These are phyloP conservation scores for Comarum palustre DNA, from an alignment of 306 rosid genomes.

Conservation along the genomic window DNA sequence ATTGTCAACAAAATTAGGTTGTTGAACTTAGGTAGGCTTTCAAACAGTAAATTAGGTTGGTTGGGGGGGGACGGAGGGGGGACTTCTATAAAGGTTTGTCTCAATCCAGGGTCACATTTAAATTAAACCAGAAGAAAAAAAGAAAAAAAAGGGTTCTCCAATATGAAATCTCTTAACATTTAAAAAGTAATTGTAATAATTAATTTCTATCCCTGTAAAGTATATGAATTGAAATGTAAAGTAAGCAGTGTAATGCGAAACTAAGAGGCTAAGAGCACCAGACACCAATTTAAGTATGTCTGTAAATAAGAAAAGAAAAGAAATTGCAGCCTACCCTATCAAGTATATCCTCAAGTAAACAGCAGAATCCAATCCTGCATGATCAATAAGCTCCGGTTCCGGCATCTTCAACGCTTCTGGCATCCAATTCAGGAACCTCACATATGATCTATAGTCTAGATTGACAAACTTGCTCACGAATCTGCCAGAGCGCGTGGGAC, in stretches of 20 bases:
- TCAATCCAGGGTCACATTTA: no score
- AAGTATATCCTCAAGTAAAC: slow-evolving; percentile 93
- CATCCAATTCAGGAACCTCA: slow-evolving; percentile 84
- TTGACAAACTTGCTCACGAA: slow-evolving; percentile 75
- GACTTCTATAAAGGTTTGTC: no score
- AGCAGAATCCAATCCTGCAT: slow-evolving; percentile 93
- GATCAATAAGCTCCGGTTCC: slow-evolving; percentile 90
- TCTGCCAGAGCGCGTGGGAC: slow-evolving; percentile 67
- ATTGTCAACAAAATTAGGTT: no score
- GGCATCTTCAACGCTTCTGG: slow-evolving; percentile 94
- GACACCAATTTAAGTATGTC: not conserved
- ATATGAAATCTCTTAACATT: no score
- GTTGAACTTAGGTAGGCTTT: no score
- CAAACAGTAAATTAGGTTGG: no score
- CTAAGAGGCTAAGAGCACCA: not conserved
- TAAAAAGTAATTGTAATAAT: no score
- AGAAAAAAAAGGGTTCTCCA: no score
- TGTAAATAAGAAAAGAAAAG: not conserved
- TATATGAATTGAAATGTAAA: not conserved
- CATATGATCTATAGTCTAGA: slow-evolving; percentile 73
- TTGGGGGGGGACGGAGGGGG: no score
- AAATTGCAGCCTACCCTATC: slow-evolving; percentile 57
- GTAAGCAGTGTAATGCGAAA: not conserved
- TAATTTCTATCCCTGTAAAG: no score
- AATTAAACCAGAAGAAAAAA: no score